Evolutionary conservation across 768 basidiomycete genomes (phyloP), one percentile per base, ranked within the genome.

Genomic region (Auriscalpium microsporum): DNA sequence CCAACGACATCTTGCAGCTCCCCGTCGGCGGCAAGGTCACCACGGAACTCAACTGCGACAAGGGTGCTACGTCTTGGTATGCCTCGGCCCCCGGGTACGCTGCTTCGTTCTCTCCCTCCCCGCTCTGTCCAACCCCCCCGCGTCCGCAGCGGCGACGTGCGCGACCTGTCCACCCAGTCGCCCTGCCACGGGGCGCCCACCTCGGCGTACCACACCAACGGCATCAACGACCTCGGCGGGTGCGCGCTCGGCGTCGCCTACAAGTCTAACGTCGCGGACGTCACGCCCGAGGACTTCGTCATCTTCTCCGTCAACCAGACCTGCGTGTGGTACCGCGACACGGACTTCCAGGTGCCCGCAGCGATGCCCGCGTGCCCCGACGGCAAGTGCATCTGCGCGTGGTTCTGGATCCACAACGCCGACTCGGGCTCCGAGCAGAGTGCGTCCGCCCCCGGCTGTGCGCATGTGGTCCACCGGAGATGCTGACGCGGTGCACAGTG

Each of bases 221-320:
- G 65, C 13, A 46, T 65, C 10, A 49, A 62, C 40, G 73, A 74
- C 54, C 55, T 70, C 14, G 64, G 62, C 19, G 73, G 73, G 13
- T 71, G 72, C 55, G 73, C 70, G 8, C 65, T 79, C 17, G 72
- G 71, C 16, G 77, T 79, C 48, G 70, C 73, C n/a, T 75, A 77
- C 64, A 69, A 73, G 35, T 67, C 69, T 19, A 68, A 78, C 56
- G 63, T 67, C 17, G 56, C 55, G 17, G 46, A 61, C 7, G 60
- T 78, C 44, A 52, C 70, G 54, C 77, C 75, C 1, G 71, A 71
- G 42, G 76, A 77, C 60, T 69, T 78, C 46, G 64, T 63, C 37
- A 58, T 77, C 50, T 75, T 79, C 63, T 71, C 67, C 45, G 69
- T 75, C 45, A 75, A 78, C 58, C 66, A 74, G 1, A 71, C 69